Evolutionary conservation across 352 stramenopile species (phyloP).

Genomic region (Phytopythium kandeliae): DNA sequence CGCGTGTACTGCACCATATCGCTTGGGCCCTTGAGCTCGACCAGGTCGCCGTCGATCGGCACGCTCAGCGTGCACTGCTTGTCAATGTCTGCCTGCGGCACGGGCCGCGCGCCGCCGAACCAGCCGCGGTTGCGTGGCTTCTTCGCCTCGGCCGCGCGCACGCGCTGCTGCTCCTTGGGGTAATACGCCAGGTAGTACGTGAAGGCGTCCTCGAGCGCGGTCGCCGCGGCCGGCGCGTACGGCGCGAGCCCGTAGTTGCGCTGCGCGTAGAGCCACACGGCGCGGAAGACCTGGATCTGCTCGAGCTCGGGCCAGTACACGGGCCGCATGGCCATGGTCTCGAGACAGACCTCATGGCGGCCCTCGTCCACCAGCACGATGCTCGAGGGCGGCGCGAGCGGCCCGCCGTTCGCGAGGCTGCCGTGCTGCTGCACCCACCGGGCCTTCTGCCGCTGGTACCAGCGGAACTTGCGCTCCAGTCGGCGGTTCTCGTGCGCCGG

Average conservation of each 20-base stretch:
- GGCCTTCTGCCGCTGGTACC: conserved; percentile 51
- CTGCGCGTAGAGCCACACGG: conserved; percentile 74
- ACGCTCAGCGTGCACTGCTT: conserved; percentile 61
- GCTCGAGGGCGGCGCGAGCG: conserved; percentile 27
- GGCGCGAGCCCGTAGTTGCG: conserved; percentile 77
- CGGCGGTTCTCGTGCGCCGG: conserved; percentile 63
- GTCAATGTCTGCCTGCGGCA: conserved; percentile 12
- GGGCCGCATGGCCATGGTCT: conserved; percentile 70
- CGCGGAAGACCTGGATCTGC: conserved; percentile 60
- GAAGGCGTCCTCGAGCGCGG: conserved; percentile 52
- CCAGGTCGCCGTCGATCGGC: conserved; percentile 70
- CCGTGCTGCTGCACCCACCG: conserved; percentile 11
- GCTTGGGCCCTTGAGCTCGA: conserved; percentile 71
- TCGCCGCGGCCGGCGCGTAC: conserved; percentile 53
- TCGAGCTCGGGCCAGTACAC: conserved; percentile 78
- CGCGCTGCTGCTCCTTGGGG: conserved; percentile 49
- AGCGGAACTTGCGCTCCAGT: conserved; percentile 60
- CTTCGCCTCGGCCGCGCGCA: conserved; percentile 39
- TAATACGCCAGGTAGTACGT: conserved; percentile 74
- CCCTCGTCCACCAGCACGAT: conserved; percentile 81
- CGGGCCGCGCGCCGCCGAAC: conserved; percentile 27
- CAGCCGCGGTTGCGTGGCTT: conserved; percentile 31
- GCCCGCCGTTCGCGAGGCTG: conserved; percentile 11
- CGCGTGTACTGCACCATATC: conserved; percentile 85
- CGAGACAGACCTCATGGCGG: conserved; percentile 70